phyloP scores from a whole-genome alignment of 371 early-diverging fungal species.

The Zychaea mexicana region DNA sequence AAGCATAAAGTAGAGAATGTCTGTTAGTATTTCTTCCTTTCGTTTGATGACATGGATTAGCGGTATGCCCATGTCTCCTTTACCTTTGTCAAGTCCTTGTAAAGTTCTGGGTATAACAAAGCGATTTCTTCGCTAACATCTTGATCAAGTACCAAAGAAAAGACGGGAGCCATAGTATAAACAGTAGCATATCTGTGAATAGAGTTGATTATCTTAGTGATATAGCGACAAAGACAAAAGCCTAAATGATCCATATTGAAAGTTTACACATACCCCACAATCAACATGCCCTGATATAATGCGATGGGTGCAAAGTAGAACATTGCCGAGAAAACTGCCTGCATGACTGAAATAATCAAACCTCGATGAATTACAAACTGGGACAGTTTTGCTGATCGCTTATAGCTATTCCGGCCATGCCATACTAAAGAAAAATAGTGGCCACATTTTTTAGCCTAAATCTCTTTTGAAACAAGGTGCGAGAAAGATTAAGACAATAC shows the following conservation, averaged over 20 bases:
- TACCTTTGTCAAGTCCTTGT: slow-evolving; percentile 93
- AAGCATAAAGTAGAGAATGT: not conserved
- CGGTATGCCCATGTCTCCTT: not conserved
- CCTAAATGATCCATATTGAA: slow-evolving; percentile 7
- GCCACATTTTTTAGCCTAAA: no score
- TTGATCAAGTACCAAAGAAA: slow-evolving; percentile 91
- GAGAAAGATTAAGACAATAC: slow-evolving; percentile 3
- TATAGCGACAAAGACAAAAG: not conserved
- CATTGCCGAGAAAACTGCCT: slow-evolving; percentile 98
- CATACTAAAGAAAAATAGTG: slow-evolving; percentile 57
- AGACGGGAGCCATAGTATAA: slow-evolving; percentile 98
- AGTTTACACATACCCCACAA: slow-evolving; percentile 45
- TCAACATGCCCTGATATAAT: slow-evolving; percentile 84
- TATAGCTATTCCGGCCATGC: slow-evolving; percentile 98
- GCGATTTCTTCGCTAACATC: slow-evolving; percentile 94
- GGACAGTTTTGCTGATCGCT: slow-evolving; percentile 92
- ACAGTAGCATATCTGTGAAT: slow-evolving; percentile 87
- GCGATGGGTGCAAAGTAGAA: slow-evolving; percentile 99
- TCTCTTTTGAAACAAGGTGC: not conserved
- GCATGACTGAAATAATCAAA: slow-evolving; percentile 96
- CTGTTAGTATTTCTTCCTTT: no score
- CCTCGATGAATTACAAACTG: slow-evolving; percentile 99
- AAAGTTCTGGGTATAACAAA: slow-evolving; percentile 96
- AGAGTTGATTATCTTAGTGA: slow-evolving; percentile 1
- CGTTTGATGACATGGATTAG: not conserved